Conservation (phyloP, 306 rosid genomes). For the Medicago lupulina region DNA sequence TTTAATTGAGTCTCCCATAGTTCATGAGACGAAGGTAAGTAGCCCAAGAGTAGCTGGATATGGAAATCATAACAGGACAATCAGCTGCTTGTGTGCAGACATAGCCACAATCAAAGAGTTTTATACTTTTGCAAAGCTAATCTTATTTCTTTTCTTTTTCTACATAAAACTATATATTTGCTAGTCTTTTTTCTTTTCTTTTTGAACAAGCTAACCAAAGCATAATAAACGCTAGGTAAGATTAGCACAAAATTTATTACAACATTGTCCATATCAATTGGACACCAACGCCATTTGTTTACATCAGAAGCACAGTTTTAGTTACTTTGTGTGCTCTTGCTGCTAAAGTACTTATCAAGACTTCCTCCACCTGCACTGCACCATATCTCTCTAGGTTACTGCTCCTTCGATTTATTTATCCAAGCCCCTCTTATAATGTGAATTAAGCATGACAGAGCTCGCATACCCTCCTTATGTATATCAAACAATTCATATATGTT, state of each 20-base stretch:
- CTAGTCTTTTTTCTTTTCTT: background rate
- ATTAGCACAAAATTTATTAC: background rate
- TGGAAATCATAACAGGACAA: conserved; percentile 48
- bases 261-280: background rate
- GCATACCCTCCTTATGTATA: background rate
- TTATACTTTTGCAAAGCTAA: conserved; percentile 22
- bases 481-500: conserved; percentile 5
- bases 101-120: conserved; percentile 35
- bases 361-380: background rate
- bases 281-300: background rate
- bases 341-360: background rate
- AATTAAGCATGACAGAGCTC: background rate
- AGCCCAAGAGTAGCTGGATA: conserved; percentile 78
- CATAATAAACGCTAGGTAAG: background rate
- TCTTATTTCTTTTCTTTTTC: background rate
- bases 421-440: background rate
- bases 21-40: conserved; percentile 70
- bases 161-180: background rate
- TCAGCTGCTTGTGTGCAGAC: conserved; percentile 46
- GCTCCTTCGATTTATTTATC: background rate
- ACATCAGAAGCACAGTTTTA: background rate
- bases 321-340: background rate
- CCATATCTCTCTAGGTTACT: background rate
- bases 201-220: background rate
- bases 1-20: conserved; percentile 65